A percentile compares a stretch with the other conserved stretches of the same genome.
Evolutionary conservation across 257 asterid species (phyloP).

Genomic region (Forsythia suspensa): DNA sequence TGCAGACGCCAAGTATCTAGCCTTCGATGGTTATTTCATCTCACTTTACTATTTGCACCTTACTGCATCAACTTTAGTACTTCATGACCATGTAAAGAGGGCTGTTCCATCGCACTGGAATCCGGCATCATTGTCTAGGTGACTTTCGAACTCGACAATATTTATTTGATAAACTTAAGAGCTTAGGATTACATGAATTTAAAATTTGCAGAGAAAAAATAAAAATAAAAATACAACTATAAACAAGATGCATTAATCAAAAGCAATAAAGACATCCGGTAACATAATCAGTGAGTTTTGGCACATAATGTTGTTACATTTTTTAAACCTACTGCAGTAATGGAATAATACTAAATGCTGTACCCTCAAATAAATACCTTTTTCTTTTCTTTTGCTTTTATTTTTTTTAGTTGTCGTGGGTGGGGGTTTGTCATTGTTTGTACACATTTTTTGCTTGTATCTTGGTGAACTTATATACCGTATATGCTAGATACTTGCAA

Average conservation of each 20-base stretch:
- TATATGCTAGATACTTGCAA: background rate
- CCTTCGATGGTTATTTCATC: conserved; percentile 91
- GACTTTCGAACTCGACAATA: conserved; percentile 15
- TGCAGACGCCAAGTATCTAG: conserved; percentile 77
- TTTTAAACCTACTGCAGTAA: background rate
- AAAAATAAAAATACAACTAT: background rate
- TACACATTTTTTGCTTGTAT: background rate
- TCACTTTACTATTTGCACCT: conserved; percentile 87
- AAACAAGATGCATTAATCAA: background rate
- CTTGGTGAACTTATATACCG: background rate
- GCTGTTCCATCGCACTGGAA: conserved; percentile 94
- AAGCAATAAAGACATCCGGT: background rate
- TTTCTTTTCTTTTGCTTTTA: background rate
- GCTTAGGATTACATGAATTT: background rate
- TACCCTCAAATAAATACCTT: background rate
- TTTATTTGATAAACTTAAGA: background rate
- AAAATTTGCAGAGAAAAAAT: background rate
- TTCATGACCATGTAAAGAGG: conserved; percentile 87
- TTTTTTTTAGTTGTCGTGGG: background rate
- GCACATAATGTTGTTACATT: background rate
- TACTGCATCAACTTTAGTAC: conserved; percentile 77
- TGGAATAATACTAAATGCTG: background rate
- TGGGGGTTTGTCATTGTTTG: background rate
- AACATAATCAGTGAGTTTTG: background rate
- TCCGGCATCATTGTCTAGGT: conserved; percentile 91